Evolutionary conservation across 2,329 filamentous ascomycete species (phyloP), one percentile per base, ranked within the genome.

Genomic region (Ascochyta rabiei): DNA sequence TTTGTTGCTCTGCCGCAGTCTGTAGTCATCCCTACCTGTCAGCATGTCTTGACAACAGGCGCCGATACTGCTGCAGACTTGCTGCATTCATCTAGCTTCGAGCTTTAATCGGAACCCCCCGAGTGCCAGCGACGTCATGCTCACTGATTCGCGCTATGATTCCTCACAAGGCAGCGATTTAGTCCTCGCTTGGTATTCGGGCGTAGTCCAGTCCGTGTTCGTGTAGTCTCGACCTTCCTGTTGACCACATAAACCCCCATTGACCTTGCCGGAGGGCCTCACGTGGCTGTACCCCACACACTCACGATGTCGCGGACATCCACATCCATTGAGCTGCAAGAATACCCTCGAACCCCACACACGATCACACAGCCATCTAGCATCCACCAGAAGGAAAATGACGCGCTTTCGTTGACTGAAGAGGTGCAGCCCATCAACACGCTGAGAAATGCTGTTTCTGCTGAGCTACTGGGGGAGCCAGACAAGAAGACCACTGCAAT

Each of bases 321-420:
- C n/a, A 64, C 64, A 6, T 63, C 64, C n/a, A 70, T 68, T 43
- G 69, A 71, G 43, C 47, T 71, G 18, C 60, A 61, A 15, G 34
- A 52, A 7, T 62, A 60, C 21, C 55, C 57, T 19, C 43, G 61
- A 2, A 54, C 40, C 6, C 55, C 53, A 53, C 24, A 47, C 21
- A 38, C 53, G 15, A 23, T 68, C 13, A 53, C 63, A 8, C 53
- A 60, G 33, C 60, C 59, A 3, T 23, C 47, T 6, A 60, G 48
- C 10, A 9, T 68, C 15, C 50, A 57, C 28, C 37, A 49, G 12
- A 67, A 68, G 31, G 43, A 51, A 40, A 38, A 62, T 30, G 46
- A 49, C 13, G 41, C 56, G 21, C 48, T 48, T 9, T 21, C 50
- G 9, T 21, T 48, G 15, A 21, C 37, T 9, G 62, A 65, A 9